Conservation (phyloP, 345 rosid species). For the Combretum micranthum region DNA sequence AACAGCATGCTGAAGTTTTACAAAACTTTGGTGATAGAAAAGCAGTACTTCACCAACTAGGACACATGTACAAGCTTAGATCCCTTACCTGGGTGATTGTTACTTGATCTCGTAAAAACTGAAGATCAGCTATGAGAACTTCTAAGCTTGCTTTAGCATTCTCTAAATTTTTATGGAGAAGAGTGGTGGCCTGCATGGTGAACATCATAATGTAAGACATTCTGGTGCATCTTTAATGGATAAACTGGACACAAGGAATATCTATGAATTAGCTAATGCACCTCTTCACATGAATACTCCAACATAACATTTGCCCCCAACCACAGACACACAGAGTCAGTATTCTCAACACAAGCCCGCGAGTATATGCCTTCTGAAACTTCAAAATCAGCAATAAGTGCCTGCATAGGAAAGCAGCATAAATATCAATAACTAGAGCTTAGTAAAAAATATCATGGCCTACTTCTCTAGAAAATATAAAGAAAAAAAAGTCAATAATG, state of each 20-base stretch:
- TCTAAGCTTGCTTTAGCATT: constrained; percentile 94
- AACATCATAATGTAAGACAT: constrained; percentile 11
- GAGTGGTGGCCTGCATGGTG: constrained; percentile 52
- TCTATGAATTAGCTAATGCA: constrained; percentile 17
- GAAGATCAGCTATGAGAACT: constrained; percentile 83
- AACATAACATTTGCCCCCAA: constrained; percentile 94
- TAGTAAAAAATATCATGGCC: too few species aligned
- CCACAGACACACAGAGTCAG: constrained; percentile 86
- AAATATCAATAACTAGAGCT: too few species aligned
- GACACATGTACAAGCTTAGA: neutral
- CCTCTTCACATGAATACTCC: constrained; percentile 93
- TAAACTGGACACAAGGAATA: constrained; percentile 4
- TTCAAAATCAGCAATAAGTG: constrained; percentile 83
- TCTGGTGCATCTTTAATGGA: neutral
- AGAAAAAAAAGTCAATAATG: too few species aligned
- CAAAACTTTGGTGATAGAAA: too few species aligned
- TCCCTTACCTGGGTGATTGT: constrained; percentile 79
- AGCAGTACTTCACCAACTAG: neutral
- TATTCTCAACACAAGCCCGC: constrained; percentile 56
- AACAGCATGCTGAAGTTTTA: too few species aligned
- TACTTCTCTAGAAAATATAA: too few species aligned
- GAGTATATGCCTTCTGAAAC: constrained; percentile 95
- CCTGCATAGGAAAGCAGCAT: constrained; percentile 23
- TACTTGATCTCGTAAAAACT: constrained; percentile 91
- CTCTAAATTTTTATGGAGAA: constrained; percentile 73